These are phyloP conservation scores for Casuarina equisetifolia DNA, from an alignment of 306 rosid genomes.

Conservation along the genomic window DNA sequence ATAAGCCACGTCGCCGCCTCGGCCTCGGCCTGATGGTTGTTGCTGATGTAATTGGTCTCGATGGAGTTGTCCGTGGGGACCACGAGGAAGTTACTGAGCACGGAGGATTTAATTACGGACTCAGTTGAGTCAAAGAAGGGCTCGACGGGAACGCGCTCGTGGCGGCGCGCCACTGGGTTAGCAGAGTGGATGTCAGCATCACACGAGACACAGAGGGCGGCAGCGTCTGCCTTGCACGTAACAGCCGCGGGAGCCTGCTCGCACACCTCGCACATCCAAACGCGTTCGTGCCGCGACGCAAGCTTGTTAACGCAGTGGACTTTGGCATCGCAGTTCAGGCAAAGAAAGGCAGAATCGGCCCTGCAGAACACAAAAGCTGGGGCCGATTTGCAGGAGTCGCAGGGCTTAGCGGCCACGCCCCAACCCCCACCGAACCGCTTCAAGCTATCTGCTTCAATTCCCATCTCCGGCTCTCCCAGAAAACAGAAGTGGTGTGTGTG, in stretches of 20 bases:
- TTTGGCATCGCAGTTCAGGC: conserved; percentile 69
- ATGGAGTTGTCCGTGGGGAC: conserved; percentile 25
- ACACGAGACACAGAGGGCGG: conserved; percentile 84
- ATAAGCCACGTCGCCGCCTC: conserved; percentile 52
- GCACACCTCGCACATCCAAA: conserved; percentile 95
- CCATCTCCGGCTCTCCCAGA: conserved; percentile 39
- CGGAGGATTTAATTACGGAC: conserved; percentile 48
- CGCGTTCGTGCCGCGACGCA: conserved; percentile 73
- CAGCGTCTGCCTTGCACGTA: conserved; percentile 98
- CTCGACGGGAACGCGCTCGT: conserved; percentile 87
- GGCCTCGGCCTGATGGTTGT: conserved; percentile 23
- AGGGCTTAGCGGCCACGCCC: conserved; percentile 57
- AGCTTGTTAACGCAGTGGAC: conserved; percentile 67
- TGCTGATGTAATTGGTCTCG: conserved; percentile 15
- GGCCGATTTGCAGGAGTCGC: conserved; percentile 69
- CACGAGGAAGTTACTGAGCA: conserved; percentile 24
- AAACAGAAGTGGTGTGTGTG: no score
- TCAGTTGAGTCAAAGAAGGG: conserved; percentile 71
- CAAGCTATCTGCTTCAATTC: conserved; percentile 41
- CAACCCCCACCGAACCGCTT: conserved; percentile 43
- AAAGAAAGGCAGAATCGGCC: conserved; percentile 72
- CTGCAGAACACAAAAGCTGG: conserved; percentile 70
- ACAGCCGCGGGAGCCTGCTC: conserved; percentile 92
- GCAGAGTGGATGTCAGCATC: conserved; percentile 94
- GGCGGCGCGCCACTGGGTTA: conserved; percentile 84